A percentile compares a stretch with the other conserved stretches of the same genome.
Conservation (phyloP, 352 stramenopile genomes). For the Phytophthora aleatoria region DNA sequence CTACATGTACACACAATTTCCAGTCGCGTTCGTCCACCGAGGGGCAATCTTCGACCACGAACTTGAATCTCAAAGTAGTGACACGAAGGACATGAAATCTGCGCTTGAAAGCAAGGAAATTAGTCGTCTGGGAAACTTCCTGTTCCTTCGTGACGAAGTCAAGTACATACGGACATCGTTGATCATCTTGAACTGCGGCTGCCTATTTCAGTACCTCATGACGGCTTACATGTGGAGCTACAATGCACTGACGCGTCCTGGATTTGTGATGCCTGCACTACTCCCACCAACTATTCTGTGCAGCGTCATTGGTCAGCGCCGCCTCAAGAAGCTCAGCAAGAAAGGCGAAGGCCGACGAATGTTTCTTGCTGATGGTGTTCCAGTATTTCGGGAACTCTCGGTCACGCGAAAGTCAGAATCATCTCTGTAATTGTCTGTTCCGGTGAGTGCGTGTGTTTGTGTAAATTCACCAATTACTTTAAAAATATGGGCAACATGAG, state of each 20-base stretch:
- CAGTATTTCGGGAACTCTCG: slow-evolving; percentile 13
- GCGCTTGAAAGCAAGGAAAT: not conserved
- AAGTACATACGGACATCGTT: slow-evolving; percentile 8
- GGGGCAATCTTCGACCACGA: not conserved
- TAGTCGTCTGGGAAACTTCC: slow-evolving; percentile 2
- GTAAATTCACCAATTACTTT: not conserved
- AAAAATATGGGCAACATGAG: not conserved
- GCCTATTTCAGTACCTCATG: slow-evolving; percentile 12
- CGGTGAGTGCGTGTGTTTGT: not conserved
- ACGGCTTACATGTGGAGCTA: slow-evolving; percentile 13
- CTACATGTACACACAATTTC: not conserved
- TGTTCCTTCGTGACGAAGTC: slow-evolving; percentile 5
- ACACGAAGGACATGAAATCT: not conserved
- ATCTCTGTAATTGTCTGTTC: not conserved
- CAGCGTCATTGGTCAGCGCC: slow-evolving; percentile 2
- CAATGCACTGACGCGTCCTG: slow-evolving; percentile 2
- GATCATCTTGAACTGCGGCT: slow-evolving; percentile 7
- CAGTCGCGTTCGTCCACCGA: not conserved
- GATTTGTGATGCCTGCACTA: slow-evolving; percentile 6
- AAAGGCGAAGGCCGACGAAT: slow-evolving; percentile 5
- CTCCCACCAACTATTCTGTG: slow-evolving; percentile 7
- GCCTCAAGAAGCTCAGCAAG: slow-evolving; percentile 6
- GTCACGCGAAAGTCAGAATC: not conserved
- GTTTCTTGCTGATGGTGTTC: slow-evolving; percentile 1
- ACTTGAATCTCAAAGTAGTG: not conserved